Evolutionary conservation across 1,284 basidiomycete species (phyloP), one percentile per base, ranked within the genome.

Genomic region (Ceratobasidium sp.): DNA sequence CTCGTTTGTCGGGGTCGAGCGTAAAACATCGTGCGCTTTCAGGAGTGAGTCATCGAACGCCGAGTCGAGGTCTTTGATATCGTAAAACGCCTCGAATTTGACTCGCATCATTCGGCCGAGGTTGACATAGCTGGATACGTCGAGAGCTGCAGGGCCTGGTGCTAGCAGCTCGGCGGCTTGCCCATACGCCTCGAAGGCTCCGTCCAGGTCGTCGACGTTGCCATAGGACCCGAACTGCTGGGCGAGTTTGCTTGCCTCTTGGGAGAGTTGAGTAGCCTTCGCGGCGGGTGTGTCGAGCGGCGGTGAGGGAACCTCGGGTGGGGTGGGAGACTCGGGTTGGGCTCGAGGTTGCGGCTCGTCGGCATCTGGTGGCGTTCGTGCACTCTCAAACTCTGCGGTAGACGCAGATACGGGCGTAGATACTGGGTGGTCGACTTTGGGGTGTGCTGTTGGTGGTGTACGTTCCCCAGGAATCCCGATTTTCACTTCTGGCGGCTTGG

Each of bases 41-140:
- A n/a, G n/a, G n/a, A n/a, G n/a, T n/a, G n/a, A n/a, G n/a, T n/a
- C n/a, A n/a, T n/a, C n/a, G n/a, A n/a, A n/a, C n/a, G n/a, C n/a
- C n/a, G n/a, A n/a, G n/a, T n/a, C n/a, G n/a, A n/a, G n/a, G n/a
- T n/a, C n/a, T n/a, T n/a, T n/a, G n/a, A n/a, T n/a, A n/a, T n/a
- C n/a, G n/a, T n/a, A n/a, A n/a, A n/a, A n/a, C n/a, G n/a, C n/a
- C n/a, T n/a, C n/a, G n/a, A n/a, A n/a, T n/a, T n/a, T n/a, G n/a
- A n/a, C 43, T 46, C 61, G 61, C 61, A 63, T 43, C 61, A 63
- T 63, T n/a, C 61, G 61, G 19, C 61, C 61, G 5, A 63, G 61
- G 24, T 63, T 19, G 7, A 63, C 43, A 19, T 63, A 63, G 43
- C 61, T 63, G 14, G 24, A 31, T 5, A 48, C 24, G 29, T 63